A percentile compares a stretch with the other conserved stretches of the same genome.
These are phyloP conservation scores for Arabidopsis suecica DNA, from an alignment of 345 rosid genomes.

Conservation along the genomic window DNA sequence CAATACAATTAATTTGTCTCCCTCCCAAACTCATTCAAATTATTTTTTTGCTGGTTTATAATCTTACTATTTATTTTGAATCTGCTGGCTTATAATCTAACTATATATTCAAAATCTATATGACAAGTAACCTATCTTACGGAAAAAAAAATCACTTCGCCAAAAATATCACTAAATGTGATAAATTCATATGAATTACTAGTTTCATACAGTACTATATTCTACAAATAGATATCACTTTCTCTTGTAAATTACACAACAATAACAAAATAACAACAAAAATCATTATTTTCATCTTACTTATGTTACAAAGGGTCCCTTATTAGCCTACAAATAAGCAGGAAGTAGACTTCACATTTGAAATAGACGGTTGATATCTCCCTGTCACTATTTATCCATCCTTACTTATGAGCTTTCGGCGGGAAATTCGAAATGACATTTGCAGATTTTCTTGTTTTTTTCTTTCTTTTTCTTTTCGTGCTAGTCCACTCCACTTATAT, in stretches of 20 bases:
- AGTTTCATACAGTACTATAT: too few relatives aligned
- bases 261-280: too few relatives aligned
- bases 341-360: constrained; percentile 24
- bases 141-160: too few relatives aligned
- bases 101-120: too few relatives aligned
- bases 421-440: constrained; percentile 50
- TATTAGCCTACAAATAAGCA: background rate
- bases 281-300: background rate
- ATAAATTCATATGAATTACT: too few relatives aligned
- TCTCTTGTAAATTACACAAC: too few relatives aligned
- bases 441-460: constrained; percentile 27
- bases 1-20: background rate
- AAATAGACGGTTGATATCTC: constrained; percentile 39
- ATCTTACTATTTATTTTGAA: background rate
- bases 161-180: too few relatives aligned
- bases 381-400: constrained; percentile 27
- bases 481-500: constrained; percentile 23
- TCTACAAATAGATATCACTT: too few relatives aligned
- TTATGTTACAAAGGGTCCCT: background rate
- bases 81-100: too few relatives aligned
- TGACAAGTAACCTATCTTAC: too few relatives aligned
- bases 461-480: background rate
- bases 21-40: constrained; percentile 32
- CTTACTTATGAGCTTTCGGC: constrained; percentile 31
- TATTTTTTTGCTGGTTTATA: background rate